Evolutionary conservation across 805 yeast genomes (phyloP).

Genomic region (Tetrapisispora phaffii): DNA sequence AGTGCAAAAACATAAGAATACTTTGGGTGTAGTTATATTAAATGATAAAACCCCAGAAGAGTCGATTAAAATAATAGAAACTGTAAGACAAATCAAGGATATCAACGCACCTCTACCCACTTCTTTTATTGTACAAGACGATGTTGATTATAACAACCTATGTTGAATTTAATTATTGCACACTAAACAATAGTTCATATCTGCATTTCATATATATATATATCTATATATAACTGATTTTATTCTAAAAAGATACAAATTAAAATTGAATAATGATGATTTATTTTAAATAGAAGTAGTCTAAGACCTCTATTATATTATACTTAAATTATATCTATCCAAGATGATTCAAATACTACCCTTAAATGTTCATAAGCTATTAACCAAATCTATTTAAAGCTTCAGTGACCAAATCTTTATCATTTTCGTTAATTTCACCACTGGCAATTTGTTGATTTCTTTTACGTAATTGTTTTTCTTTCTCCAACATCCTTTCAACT

Average conservation of each 20-base stretch:
- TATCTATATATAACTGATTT: background rate
- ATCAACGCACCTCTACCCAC: constrained; percentile 54
- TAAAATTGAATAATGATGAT: background rate
- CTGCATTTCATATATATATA: constrained; percentile 1
- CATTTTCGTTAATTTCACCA: constrained; percentile 48
- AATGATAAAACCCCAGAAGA: constrained; percentile 53
- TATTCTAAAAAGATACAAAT: background rate
- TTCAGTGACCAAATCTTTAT: constrained; percentile 32
- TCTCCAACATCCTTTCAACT: constrained; percentile 60
- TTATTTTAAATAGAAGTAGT: background rate
- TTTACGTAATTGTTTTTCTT: constrained; percentile 63
- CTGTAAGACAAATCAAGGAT: constrained; percentile 68
- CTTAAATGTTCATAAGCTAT: too few species aligned
- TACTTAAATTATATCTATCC: background rate
- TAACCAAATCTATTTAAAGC: constrained; percentile 32
- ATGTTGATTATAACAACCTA: constrained; percentile 17
- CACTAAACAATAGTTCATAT: background rate
- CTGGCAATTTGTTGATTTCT: constrained; percentile 36
- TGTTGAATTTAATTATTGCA: background rate
- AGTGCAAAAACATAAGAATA: constrained; percentile 63
- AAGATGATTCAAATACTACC: background rate
- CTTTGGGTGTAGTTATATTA: constrained; percentile 62
- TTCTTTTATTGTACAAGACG: constrained; percentile 27
- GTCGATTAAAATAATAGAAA: constrained; percentile 59
- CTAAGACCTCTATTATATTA: too few species aligned